Base-by-base conservation (phyloP, 495 filamentous ascomycete species). In the Ascodesmis nigricans region DNA sequence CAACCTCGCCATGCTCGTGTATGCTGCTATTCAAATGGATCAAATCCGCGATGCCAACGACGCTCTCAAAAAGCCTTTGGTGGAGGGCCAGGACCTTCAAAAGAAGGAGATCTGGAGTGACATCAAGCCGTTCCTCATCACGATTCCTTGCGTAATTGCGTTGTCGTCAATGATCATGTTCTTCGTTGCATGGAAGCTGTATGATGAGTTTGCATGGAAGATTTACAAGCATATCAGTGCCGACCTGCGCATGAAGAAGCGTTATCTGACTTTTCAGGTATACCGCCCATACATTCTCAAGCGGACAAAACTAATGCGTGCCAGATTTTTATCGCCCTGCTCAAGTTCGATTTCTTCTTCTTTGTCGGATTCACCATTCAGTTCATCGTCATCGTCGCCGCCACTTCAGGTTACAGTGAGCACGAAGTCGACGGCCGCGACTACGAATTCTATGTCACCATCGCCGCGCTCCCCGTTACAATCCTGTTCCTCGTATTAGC, bases 291-390 rank as follows among this genome's bases (percentile, higher is more conserved):
- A 10, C 22, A n/a, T 27, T 23, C 16, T 15, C 15, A 21, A 3
- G 25, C 41, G 46, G 35, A 21, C 9, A 22, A 20, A 39, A 27
- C 53, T 64, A 42, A 69, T 37, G 17, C 2, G 13, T 15, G 32
- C 16, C 42, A 95, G 83, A 82, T 97, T 49, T 97, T 92, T 58
- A 93, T 97, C 47, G 78, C 90, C 22, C 67, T 95, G 6, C 65
- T 97, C 33, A 97, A 97, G 55, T 97, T 97, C 55, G 87, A 97
- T 58, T 95, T 97, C 56, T 97, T 97, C 67, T 92, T 97, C 65
- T 97, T 97, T 67, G 69, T 97, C 33, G 87, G 82, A 9, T 97
- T 97, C 50, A 93, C 83, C 4, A 75, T 97, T 23, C 87, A 97
- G 52, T 95, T 97, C 57, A 62, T 97, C 19, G 87, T 95, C 41